Percentiles rank a stretch among this genome's conserved stretches.
These are phyloP conservation scores for Solioccasus polychromus DNA, from an alignment of 768 basidiomycete genomes.

Conservation along the genomic window DNA sequence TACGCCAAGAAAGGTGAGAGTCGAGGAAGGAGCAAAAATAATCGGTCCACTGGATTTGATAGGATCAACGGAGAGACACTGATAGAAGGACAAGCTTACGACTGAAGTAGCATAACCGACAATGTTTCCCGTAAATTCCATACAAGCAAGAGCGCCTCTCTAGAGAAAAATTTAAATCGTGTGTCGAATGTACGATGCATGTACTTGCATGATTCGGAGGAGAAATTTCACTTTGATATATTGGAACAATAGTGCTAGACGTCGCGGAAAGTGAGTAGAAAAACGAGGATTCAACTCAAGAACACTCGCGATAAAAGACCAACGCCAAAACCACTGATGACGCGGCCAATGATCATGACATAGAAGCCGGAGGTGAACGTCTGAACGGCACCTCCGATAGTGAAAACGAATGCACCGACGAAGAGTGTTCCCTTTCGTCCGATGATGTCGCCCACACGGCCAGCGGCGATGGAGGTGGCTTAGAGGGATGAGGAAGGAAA, in stretches of 20 bases:
- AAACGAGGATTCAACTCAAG: not conserved
- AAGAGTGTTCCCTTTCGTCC: slow-evolving; percentile 85
- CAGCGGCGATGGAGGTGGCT: slow-evolving; percentile 90
- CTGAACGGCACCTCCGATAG: slow-evolving; percentile 83
- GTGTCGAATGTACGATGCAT: not conserved
- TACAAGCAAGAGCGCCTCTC: slow-evolving; percentile 89
- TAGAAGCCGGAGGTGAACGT: slow-evolving; percentile 76
- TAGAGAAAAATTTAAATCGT: slow-evolving; percentile 28
- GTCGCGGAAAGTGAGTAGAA: slow-evolving; percentile 5
- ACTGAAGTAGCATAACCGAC: slow-evolving; percentile 88
- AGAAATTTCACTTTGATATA: slow-evolving; percentile 94
- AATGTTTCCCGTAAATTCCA: slow-evolving; percentile 94
- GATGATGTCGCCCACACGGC: slow-evolving; percentile 80
- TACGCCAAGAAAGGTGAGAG: slow-evolving; percentile 85
- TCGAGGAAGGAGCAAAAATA: slow-evolving; percentile 90
- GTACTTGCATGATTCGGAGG: slow-evolving; percentile 78
- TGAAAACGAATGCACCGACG: slow-evolving; percentile 79
- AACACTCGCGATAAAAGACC: slow-evolving; percentile 76
- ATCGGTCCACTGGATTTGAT: slow-evolving; percentile 72
- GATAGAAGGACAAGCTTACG: slow-evolving; percentile 43
- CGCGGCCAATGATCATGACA: slow-evolving; percentile 78
- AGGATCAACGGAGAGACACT: not conserved
- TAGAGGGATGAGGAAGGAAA: slow-evolving; percentile 2
- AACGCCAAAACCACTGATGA: slow-evolving; percentile 86
- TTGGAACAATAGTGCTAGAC: slow-evolving; percentile 85